Evolutionary conservation across 2,329 filamentous ascomycete genomes (phyloP), one percentile per base, ranked within the genome.

Genomic region (Sclerotinia sclerotiorum): DNA sequence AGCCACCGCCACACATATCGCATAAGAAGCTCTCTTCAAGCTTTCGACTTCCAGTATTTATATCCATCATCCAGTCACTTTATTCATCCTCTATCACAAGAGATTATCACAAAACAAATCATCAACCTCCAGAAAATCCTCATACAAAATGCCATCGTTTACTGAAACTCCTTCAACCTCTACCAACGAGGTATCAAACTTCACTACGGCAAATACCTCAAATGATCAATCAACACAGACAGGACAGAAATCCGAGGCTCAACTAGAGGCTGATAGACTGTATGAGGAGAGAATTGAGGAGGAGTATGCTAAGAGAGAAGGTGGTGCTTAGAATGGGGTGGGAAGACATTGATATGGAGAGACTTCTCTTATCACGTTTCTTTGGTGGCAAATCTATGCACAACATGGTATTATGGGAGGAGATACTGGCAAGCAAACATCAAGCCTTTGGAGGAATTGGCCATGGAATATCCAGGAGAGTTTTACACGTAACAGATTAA

Each of bases 271-370:
- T 1, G 69, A 70, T n/a, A 69, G 69, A 44, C 32, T 70, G 17
- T 72, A 72, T 24, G 70, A 72, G 56, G 70, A 72, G 46, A 60
- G 60, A 15, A 70, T 72, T 4, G 70, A 72, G 64, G 70, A 72
- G 55, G 70, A 72, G 32, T 72, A 72, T 68, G 69, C 69, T 7
- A 72, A 72, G 60, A 65, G 70, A n/a, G 70, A 72, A 55, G 70
- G 70, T 8, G 70, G 70, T 54, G 70, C 72, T 80, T 78, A 76
- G 71, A 76, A 35, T 15, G n/a, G 35, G 24, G 52, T 29, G 29
- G 62, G 13, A 65, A 52, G 44, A n/a, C 27, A 13, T 29, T 2
- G 27, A 32, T 44, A 46, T 42, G 57, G 55, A 52, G 35, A n/a
- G 24, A 32, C 35, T 57, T n/a, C 49, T 44, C 35, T 42, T 24